phyloP scores from a whole-genome alignment of 2,329 filamentous ascomycete genomes.

The Paramyrothecium roridum region DNA sequence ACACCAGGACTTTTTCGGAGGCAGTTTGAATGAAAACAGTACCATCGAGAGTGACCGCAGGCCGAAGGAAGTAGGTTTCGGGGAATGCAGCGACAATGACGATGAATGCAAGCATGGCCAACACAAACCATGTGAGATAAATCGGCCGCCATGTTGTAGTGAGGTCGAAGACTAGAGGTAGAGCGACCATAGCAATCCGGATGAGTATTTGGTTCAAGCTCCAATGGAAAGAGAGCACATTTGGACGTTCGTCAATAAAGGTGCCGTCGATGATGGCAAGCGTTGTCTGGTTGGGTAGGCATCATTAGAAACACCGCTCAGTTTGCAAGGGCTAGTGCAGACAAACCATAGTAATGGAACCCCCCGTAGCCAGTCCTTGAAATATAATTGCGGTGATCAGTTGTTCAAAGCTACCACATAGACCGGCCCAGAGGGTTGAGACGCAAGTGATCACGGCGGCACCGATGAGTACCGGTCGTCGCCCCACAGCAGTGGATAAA shows the following conservation, averaged over 20 bases:
- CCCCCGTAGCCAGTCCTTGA: neutral
- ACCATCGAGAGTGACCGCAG: neutral
- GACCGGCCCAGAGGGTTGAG: neutral
- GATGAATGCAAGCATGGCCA: neutral
- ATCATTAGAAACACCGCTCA: no score
- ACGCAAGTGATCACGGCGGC: neutral
- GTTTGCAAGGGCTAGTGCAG: neutral
- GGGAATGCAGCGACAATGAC: neutral
- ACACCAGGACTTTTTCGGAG: slow-evolving; percentile 3
- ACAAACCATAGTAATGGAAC: neutral
- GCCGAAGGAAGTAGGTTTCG: neutral
- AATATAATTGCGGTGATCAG: neutral
- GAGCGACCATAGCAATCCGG: neutral
- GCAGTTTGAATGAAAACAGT: neutral
- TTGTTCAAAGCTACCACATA: neutral
- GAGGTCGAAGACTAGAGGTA: neutral
- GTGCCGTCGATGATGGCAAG: neutral
- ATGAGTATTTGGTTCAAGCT: neutral
- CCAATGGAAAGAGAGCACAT: neutral
- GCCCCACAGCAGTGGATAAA: neutral
- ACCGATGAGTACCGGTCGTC: neutral
- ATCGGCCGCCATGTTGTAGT: neutral
- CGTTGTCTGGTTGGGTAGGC: no score
- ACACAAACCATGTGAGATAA: neutral
- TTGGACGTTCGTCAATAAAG: neutral